phyloP scores from a whole-genome alignment of 2,329 filamentous ascomycete species.

The Fusarium solani-melongenae region DNA sequence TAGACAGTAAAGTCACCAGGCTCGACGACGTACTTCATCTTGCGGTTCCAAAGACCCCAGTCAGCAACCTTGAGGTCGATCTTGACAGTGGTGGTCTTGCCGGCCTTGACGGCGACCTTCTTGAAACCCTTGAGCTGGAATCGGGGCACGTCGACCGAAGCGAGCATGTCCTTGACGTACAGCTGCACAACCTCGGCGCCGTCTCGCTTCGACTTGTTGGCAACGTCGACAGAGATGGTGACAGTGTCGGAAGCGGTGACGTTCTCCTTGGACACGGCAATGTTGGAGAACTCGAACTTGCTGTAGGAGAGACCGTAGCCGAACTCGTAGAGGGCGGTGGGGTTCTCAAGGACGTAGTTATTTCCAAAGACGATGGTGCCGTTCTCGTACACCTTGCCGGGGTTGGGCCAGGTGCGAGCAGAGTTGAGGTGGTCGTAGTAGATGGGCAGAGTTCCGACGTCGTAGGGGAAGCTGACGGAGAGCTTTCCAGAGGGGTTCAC shows the following conservation, averaged over 20 bases:
- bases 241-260: slow-evolving; percentile 63
- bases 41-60: slow-evolving; percentile 67
- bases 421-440: slow-evolving; percentile 81
- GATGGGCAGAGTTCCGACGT: slow-evolving; percentile 73
- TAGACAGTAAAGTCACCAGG: slow-evolving; percentile 73
- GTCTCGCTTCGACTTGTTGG: slow-evolving; percentile 66
- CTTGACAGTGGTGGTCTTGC: slow-evolving; percentile 63
- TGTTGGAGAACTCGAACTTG: slow-evolving; percentile 68
- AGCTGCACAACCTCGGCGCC: slow-evolving; percentile 76
- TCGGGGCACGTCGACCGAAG: slow-evolving; percentile 73
- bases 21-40: slow-evolving; percentile 80
- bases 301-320: slow-evolving; percentile 76
- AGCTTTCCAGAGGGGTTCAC: slow-evolving; percentile 75
- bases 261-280: slow-evolving; percentile 61
- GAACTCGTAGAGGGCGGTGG: slow-evolving; percentile 71
- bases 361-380: slow-evolving; percentile 72
- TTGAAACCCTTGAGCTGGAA: slow-evolving; percentile 73
- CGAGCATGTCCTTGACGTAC: slow-evolving; percentile 72
- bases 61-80: slow-evolving; percentile 66
- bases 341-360: slow-evolving; percentile 71
- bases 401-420: slow-evolving; percentile 63
- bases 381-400: slow-evolving; percentile 65
- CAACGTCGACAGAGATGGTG: slow-evolving; percentile 70
- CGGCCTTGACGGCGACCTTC: slow-evolving; percentile 71
- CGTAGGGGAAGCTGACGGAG: slow-evolving; percentile 73